Evolutionary conservation across 75 land plant species (phyloP).

Genomic region (Pinus albicaulis): DNA sequence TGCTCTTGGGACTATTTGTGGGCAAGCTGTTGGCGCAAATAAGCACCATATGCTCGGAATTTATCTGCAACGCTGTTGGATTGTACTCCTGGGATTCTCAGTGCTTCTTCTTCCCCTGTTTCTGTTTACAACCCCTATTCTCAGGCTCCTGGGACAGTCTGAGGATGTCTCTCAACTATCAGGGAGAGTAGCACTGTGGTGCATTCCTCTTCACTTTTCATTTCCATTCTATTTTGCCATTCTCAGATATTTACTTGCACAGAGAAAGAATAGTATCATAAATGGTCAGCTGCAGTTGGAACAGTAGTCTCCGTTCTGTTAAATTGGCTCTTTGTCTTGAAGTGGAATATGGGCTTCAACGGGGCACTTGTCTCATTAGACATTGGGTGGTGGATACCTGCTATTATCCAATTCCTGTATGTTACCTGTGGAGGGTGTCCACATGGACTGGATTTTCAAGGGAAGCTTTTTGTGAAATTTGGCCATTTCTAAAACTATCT

Average conservation of each 20-base stretch:
- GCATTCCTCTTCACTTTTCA: slow-evolving; percentile 4
- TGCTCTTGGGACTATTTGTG: slow-evolving; percentile 15
- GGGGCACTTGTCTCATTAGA: slow-evolving; percentile 30
- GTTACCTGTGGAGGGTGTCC: slow-evolving; percentile 7
- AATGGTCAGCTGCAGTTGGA: slow-evolving; percentile 9
- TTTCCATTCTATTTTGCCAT: slow-evolving; percentile 3
- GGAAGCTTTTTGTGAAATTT: slow-evolving; percentile 32
- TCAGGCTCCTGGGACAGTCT: slow-evolving; percentile 11
- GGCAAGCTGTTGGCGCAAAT: slow-evolving; percentile 17
- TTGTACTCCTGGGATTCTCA: background rate
- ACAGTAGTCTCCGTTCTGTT: slow-evolving; percentile 9
- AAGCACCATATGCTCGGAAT: slow-evolving; percentile 16
- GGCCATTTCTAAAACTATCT: slow-evolving; percentile 27
- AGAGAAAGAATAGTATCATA: slow-evolving; percentile 23
- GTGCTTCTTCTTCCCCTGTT: background rate
- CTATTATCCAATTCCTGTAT: slow-evolving; percentile 8
- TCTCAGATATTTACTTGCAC: slow-evolving; percentile 3
- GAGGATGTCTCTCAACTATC: slow-evolving; percentile 7
- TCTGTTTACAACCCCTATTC: background rate
- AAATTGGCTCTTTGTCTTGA: slow-evolving; percentile 19
- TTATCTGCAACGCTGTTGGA: slow-evolving; percentile 17
- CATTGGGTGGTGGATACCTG: slow-evolving; percentile 29
- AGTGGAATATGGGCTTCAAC: slow-evolving; percentile 13
- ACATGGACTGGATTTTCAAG: slow-evolving; percentile 26
- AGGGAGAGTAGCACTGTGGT: background rate